phyloP scores from a whole-genome alignment of 1,284 basidiomycete species.

The Trichosporon sp. region DNA sequence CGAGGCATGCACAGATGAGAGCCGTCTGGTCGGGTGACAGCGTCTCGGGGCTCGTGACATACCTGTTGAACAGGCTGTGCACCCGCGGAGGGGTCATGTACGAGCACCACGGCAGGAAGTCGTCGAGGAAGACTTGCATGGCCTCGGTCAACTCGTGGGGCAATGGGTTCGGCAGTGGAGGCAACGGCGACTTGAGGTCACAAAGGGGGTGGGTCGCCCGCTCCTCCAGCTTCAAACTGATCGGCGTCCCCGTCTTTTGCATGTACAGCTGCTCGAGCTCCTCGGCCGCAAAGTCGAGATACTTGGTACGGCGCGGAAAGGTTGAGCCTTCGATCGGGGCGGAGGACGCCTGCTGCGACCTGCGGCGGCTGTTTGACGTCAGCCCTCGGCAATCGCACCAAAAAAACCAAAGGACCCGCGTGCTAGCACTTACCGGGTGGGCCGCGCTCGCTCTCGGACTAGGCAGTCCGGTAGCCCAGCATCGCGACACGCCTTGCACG shows the following conservation, averaged over 20 bases:
- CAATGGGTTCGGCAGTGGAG: conserved; percentile 12
- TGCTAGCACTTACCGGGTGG: conserved; percentile 11
- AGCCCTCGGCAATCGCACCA: neutral
- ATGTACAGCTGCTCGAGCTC: conserved; percentile 18
- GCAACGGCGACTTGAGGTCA: conserved; percentile 15
- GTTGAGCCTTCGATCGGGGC: conserved; percentile 18
- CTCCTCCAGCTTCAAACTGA: conserved; percentile 15
- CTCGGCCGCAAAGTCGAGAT: conserved; percentile 6
- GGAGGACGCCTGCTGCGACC: conserved; percentile 14
- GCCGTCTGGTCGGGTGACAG: conserved; percentile 17
- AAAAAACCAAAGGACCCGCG: neutral
- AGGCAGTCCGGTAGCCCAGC: conserved; percentile 15
- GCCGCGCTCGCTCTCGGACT: conserved; percentile 13
- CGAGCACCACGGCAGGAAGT: conserved; percentile 20
- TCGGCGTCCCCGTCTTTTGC: conserved; percentile 5
- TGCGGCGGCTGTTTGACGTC: conserved; percentile 10
- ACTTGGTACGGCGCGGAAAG: conserved; percentile 18
- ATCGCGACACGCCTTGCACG: conserved; percentile 16
- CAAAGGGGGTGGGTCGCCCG: conserved; percentile 11
- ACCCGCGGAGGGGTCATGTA: conserved; percentile 17
- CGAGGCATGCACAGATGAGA: conserved; percentile 15
- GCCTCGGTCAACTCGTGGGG: conserved; percentile 11
- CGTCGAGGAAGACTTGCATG: conserved; percentile 16
- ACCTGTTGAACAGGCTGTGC: conserved; percentile 15
- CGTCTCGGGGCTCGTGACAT: conserved; percentile 10